Evolutionary conservation across 2,329 filamentous ascomycete species (phyloP).

Genomic region (Rachicladosporium sp.): DNA sequence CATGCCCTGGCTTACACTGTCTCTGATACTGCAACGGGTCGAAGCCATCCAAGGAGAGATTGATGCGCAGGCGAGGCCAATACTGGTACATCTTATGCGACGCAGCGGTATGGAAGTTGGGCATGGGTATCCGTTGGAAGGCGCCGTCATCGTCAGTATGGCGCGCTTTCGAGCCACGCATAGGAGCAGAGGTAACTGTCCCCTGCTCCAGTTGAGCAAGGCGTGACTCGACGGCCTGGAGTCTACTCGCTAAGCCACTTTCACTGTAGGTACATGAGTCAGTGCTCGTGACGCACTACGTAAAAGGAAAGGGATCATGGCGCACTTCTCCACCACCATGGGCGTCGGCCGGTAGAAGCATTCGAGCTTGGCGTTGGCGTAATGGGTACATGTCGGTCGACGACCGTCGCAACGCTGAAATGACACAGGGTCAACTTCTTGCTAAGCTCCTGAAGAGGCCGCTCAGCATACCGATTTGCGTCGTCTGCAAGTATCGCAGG

Average conservation of each 20-base stretch:
- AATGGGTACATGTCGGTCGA: conserved; percentile 5
- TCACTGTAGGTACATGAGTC: conserved; percentile 1
- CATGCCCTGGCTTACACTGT: conserved; percentile 4
- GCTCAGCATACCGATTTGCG: conserved; percentile 1
- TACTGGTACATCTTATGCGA: conserved; percentile 5
- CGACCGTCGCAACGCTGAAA: conserved; percentile 3
- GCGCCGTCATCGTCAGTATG: conserved; percentile 3
- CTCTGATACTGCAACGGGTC: conserved; percentile 6
- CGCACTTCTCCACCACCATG: conserved; percentile 3
- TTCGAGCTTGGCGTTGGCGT: conserved; percentile 5
- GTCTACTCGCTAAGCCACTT: conserved; percentile 1
- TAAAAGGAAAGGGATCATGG: background rate
- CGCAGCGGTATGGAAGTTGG: conserved; percentile 4
- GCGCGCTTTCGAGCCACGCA: background rate
- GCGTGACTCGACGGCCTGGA: conserved; percentile 2
- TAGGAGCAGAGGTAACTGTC: background rate
- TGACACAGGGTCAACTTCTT: no score
- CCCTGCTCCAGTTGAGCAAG: conserved; percentile 3
- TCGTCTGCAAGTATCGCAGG: conserved; percentile 6
- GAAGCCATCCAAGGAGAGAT: conserved; percentile 4
- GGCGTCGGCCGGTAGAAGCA: conserved; percentile 4
- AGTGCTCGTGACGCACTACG: background rate
- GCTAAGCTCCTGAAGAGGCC: no score
- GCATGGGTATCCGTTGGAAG: conserved; percentile 5
- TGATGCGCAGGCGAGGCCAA: conserved; percentile 5